A percentile compares a stretch with the other conserved stretches of the same genome.
phyloP scores from a whole-genome alignment of 768 basidiomycete species.

The Rhodocollybia butyracea region DNA sequence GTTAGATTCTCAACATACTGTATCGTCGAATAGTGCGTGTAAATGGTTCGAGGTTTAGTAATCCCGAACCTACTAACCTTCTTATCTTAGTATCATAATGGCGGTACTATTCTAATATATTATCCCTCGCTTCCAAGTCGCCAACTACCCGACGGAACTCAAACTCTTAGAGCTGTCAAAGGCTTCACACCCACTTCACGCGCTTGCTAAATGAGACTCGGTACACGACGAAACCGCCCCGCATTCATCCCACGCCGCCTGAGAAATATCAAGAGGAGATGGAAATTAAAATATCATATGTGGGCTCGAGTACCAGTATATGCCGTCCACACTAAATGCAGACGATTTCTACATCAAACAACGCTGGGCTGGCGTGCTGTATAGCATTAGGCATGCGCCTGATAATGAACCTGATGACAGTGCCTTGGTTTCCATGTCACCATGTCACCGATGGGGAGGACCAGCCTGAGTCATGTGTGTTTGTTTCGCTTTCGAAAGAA shows the following conservation, averaged over 20 bases:
- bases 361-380: too few species aligned
- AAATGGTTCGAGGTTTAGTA: slow-evolving; percentile 11
- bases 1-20: slow-evolving; percentile 42
- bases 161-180: slow-evolving; percentile 27
- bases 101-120: slow-evolving; percentile 26
- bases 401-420: too few species aligned
- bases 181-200: slow-evolving; percentile 25
- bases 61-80: neutral
- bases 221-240: slow-evolving; percentile 25
- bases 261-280: neutral
- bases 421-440: too few species aligned
- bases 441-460: too few species aligned
- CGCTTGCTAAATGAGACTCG: slow-evolving; percentile 32
- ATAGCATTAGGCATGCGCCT: too few species aligned
- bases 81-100: slow-evolving; percentile 22
- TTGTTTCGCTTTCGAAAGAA: too few species aligned
- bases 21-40: slow-evolving; percentile 34
- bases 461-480: too few species aligned
- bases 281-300: neutral
- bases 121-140: too few species aligned
- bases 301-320: too few species aligned
- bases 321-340: too few species aligned
- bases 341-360: too few species aligned
- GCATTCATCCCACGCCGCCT: neutral
- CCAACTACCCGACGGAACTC: slow-evolving; percentile 30